Percentiles rank a stretch among this genome's conserved stretches.
These are phyloP conservation scores for Plenodomus lindquistii DNA, from an alignment of 2,329 filamentous ascomycete species.

Conservation along the genomic window DNA sequence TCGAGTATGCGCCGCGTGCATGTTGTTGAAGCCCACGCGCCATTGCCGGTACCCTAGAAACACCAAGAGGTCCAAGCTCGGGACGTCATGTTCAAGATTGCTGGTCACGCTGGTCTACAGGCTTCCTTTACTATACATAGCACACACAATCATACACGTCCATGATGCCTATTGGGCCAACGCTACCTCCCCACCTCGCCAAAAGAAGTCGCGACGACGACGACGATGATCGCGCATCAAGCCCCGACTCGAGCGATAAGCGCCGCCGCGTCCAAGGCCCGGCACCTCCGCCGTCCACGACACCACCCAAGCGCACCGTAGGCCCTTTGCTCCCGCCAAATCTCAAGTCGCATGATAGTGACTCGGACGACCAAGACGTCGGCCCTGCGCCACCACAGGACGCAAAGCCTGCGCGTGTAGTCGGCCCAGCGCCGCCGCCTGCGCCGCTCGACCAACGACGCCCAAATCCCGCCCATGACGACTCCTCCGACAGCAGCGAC, in stretches of 20 bases:
- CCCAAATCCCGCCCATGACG: constrained; percentile 40
- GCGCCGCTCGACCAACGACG: constrained; percentile 54
- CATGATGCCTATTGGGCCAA: constrained; percentile 71
- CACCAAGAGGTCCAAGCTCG: constrained; percentile 25
- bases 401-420: constrained; percentile 43
- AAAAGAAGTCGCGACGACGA: constrained; percentile 56
- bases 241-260: constrained; percentile 52
- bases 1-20: too few relatives aligned
- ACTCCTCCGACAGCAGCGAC: constrained; percentile 44
- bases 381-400: constrained; percentile 51
- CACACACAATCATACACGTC: constrained; percentile 21
- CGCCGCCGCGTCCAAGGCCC: constrained; percentile 59
- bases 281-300: constrained; percentile 53
- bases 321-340: constrained; percentile 59
- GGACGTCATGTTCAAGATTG: constrained; percentile 15
- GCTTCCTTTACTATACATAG: neutral
- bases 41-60: constrained; percentile 7
- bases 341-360: constrained; percentile 25
- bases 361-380: constrained; percentile 27
- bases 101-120: too few relatives aligned
- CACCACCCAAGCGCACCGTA: constrained; percentile 45
- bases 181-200: constrained; percentile 67
- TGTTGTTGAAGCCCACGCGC: constrained; percentile 4
- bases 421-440: constrained; percentile 60
- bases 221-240: constrained; percentile 44